Evolutionary conservation across 352 stramenopile genomes (phyloP).

Genomic region (Aphanomyces euteiches): DNA sequence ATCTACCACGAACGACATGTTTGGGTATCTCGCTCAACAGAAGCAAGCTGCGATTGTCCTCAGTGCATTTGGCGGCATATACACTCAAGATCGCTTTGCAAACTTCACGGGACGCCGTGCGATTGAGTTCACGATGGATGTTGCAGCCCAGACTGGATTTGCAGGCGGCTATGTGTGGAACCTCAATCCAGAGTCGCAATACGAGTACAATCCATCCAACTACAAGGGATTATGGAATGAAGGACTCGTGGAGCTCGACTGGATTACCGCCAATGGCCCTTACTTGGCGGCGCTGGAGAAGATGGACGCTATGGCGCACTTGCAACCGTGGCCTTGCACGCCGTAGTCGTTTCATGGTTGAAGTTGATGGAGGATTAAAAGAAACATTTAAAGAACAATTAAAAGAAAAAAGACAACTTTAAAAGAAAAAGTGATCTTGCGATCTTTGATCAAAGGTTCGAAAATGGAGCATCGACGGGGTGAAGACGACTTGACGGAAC

Average conservation of each 20-base stretch:
- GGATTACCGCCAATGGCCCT: slow-evolving; percentile 33
- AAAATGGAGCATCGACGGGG: too few relatives aligned
- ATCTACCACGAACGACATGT: slow-evolving; percentile 42
- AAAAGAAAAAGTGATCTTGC: too few relatives aligned
- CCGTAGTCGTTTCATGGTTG: not conserved
- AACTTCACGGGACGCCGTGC: slow-evolving; percentile 63
- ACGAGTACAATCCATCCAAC: slow-evolving; percentile 43
- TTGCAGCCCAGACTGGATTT: slow-evolving; percentile 37
- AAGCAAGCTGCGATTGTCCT: slow-evolving; percentile 55
- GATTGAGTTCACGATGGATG: slow-evolving; percentile 43
- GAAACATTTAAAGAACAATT: too few relatives aligned
- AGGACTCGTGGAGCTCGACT: slow-evolving; percentile 36
- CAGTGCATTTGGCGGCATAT: slow-evolving; percentile 67
- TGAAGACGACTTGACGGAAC: too few relatives aligned
- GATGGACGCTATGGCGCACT: slow-evolving; percentile 38
- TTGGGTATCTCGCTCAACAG: slow-evolving; percentile 37
- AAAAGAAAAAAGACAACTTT: too few relatives aligned
- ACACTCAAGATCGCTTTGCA: slow-evolving; percentile 60
- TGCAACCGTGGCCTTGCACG: slow-evolving; percentile 37
- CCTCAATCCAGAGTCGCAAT: slow-evolving; percentile 40
- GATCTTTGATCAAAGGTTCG: too few relatives aligned
- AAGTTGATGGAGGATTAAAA: too few relatives aligned
- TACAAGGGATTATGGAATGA: slow-evolving; percentile 40
- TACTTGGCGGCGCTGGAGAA: slow-evolving; percentile 34
- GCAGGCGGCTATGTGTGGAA: slow-evolving; percentile 41